phyloP scores from a whole-genome alignment of 2,329 filamentous ascomycete species.

The Trichoderma sp. region DNA sequence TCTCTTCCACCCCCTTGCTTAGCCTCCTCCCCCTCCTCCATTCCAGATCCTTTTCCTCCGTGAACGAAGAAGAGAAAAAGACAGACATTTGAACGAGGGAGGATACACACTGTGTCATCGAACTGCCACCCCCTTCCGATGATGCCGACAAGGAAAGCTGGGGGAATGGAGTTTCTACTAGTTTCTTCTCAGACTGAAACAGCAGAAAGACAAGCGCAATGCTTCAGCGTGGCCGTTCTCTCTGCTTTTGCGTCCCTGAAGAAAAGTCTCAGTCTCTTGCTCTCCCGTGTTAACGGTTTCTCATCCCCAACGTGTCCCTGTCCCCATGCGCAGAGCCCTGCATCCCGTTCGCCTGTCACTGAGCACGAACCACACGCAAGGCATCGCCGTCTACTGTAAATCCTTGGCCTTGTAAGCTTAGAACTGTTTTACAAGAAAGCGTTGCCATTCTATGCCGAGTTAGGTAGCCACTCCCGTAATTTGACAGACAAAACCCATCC shows the following conservation, averaged over 20 bases:
- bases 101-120: not conserved
- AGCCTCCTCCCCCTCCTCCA: not conserved
- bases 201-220: not conserved
- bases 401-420: not conserved
- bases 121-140: not conserved
- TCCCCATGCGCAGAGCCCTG: not conserved
- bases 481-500: not conserved
- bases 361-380: constrained; percentile 2
- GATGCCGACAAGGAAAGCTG: not conserved
- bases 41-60: not conserved
- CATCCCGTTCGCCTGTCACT: not conserved
- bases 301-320: not conserved
- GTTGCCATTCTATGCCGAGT: not conserved
- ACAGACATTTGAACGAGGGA: not conserved
- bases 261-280: not conserved
- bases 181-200: not conserved
- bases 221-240: not conserved
- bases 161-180: constrained; percentile 14
- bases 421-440: not conserved
- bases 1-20: not conserved
- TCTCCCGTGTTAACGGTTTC: not conserved
- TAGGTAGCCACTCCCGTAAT: not conserved
- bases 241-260: not conserved
- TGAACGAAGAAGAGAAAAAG: too few relatives aligned
- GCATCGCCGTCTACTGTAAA: not conserved